Conservation (phyloP, 139 green algal genomes). For the Micromonas commoda region DNA sequence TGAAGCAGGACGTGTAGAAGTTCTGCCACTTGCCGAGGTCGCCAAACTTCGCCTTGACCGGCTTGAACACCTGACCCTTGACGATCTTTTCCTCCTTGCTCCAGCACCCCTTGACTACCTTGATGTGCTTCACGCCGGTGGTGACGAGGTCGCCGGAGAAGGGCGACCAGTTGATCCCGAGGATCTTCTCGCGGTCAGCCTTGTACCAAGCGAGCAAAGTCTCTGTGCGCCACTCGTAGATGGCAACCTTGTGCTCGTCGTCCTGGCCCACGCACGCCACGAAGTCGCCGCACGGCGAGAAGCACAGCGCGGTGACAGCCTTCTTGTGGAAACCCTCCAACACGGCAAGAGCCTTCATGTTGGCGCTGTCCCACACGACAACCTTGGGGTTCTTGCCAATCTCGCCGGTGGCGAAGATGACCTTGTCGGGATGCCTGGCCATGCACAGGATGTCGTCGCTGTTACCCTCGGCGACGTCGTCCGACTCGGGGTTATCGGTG, state of each 20-base stretch:
- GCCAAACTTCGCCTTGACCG: background rate
- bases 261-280: constrained; percentile 3
- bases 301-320: background rate
- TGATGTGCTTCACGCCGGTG: constrained; percentile 14
- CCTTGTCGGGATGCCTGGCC: background rate
- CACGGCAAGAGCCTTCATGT: background rate
- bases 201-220: background rate
- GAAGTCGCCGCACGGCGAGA: constrained; percentile 9
- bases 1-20: background rate
- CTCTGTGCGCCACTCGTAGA: constrained; percentile 18
- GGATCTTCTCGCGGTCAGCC: constrained; percentile 17
- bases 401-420: constrained; percentile 30
- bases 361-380: constrained; percentile 14
- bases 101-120: background rate
- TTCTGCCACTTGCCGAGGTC: constrained; percentile 10
- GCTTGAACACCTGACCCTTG: background rate
- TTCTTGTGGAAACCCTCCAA: constrained; percentile 20
- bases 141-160: constrained; percentile 26
- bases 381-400: constrained; percentile 20
- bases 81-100: background rate
- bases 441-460: constrained; percentile 21
- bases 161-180: constrained; percentile 16
- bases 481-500: constrained; percentile 8
- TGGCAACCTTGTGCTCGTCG: constrained; percentile 13
- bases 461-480: constrained; percentile 7